Base-by-base conservation (phyloP, 164 flowering plant genomes). In the Umbellularia californica region DNA sequence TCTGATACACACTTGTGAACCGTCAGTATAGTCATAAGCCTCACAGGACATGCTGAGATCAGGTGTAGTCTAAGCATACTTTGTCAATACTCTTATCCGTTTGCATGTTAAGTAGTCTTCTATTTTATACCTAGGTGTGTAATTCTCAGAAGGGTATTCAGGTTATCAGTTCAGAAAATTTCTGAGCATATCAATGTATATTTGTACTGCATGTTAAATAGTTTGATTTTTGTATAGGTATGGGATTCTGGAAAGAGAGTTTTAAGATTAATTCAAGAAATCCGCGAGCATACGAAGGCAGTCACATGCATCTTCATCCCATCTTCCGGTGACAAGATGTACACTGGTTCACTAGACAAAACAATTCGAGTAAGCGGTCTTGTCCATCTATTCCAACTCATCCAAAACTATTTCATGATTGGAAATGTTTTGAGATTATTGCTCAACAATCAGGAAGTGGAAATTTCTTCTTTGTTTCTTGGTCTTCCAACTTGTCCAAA, bases 261-360 rank as follows among this genome's bases (percentile, higher is more conserved):
- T 70, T 70, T 87, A 71, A 82, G 87, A 67, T 77, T 91, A 79
- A 78, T 87, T 70, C 91, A 90, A 80, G 93, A 91, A 78, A 85
- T 79, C 74, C 88, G 87, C n/a, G 84, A 82, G 66, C 93, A 90
- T 77, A 65, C 81, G 19, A 91, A 86, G 70, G 89, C 91, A 35
- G 93, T 87, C 22, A 90, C 93, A 52, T 86, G 88, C 85, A 83
- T 91, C 23, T 82, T 72, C 68, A 69, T 80, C 80, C 66, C 92
- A 68, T 35, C 88, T 80, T 81, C 90, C 15, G 84, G 89, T 65
- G 89, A 87, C 79, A 87, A 82, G 76, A 72, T 91, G 12, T 91
- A 87, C 80, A 91, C 91, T 71, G 92, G 97, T 51, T 91, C 97
- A 33, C 84, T 88, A 60, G 94, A 91, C 87, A 90, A 85, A 82